These are phyloP conservation scores for Starmerella bombi DNA, from an alignment of 805 yeast genomes.

Conservation along the genomic window DNA sequence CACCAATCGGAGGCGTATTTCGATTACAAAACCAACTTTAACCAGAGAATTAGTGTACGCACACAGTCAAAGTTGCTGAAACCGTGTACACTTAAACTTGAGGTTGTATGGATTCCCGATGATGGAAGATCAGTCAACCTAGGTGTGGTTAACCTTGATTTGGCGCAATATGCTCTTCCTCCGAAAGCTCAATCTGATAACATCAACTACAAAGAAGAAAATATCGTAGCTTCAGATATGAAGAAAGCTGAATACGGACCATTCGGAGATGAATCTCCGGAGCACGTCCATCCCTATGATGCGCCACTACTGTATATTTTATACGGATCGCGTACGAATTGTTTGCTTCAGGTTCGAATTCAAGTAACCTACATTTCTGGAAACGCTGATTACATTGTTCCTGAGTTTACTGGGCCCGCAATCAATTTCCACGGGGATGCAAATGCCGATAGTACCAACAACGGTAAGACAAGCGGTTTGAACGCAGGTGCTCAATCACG, in stretches of 20 bases:
- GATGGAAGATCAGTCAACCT: conserved; percentile 36
- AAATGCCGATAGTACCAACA: conserved; percentile 19
- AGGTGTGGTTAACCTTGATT: conserved; percentile 55
- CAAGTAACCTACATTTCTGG: conserved; percentile 36
- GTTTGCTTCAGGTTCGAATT: conserved; percentile 38
- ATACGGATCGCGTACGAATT: conserved; percentile 68
- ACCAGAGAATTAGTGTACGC: conserved; percentile 33
- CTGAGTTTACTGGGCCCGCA: conserved; percentile 35
- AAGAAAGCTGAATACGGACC: background rate
- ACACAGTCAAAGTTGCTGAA: conserved; percentile 28
- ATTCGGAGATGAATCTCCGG: background rate
- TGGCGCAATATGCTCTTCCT: conserved; percentile 48
- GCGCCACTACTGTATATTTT: conserved; percentile 46
- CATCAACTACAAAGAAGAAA: too few relatives aligned
- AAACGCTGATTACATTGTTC: conserved; percentile 31
- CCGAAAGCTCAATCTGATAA: background rate
- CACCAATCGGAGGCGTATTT: conserved; percentile 42
- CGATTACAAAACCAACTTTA: conserved; percentile 32
- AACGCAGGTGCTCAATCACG: conserved; percentile 1
- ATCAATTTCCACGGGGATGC: conserved; percentile 28
- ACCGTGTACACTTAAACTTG: conserved; percentile 31
- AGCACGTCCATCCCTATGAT: conserved; percentile 22
- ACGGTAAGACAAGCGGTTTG: conserved; percentile 50
- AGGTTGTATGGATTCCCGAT: conserved; percentile 34
- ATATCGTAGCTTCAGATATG: background rate